Evolutionary conservation across 1,284 basidiomycete species (phyloP).

Genomic region (Sporisorium sorghi): DNA sequence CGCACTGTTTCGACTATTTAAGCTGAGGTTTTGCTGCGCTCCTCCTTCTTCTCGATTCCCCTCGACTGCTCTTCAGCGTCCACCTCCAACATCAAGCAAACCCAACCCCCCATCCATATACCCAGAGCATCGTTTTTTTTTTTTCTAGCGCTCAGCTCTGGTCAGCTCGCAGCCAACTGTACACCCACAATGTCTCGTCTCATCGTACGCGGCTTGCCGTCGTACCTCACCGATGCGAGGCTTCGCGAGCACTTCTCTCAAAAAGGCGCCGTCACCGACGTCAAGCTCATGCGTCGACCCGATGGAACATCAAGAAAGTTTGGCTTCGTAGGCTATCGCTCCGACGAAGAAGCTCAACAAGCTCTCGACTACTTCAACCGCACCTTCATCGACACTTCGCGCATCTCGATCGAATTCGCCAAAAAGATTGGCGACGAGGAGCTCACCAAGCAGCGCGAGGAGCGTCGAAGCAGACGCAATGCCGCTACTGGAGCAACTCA

Average conservation of each 20-base stretch:
- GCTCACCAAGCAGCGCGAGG: constrained; percentile 42
- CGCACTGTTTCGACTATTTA: too few species aligned
- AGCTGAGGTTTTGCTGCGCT: background rate
- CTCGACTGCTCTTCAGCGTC: constrained; percentile 40
- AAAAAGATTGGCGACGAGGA: constrained; percentile 71
- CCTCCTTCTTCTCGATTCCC: constrained; percentile 2
- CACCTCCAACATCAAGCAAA: constrained; percentile 17
- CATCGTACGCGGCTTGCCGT: constrained; percentile 87
- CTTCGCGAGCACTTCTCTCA: constrained; percentile 78
- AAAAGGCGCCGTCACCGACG: constrained; percentile 79
- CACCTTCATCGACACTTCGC: constrained; percentile 75
- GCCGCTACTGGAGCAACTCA: constrained; percentile 12
- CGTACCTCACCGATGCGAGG: constrained; percentile 77
- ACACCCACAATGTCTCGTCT: constrained; percentile 78
- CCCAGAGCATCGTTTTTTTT: constrained; percentile 11
- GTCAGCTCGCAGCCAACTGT: constrained; percentile 4
- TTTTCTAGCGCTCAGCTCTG: constrained; percentile 5
- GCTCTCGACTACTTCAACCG: constrained; percentile 87
- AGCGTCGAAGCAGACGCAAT: constrained; percentile 33
- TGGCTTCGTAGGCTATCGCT: constrained; percentile 91
- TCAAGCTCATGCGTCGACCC: constrained; percentile 82
- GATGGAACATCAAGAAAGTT: constrained; percentile 86
- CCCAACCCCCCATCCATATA: constrained; percentile 23
- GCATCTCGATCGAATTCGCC: constrained; percentile 81
- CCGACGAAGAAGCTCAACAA: constrained; percentile 79